Evolutionary conservation across 2,329 filamentous ascomycete genomes (phyloP), one percentile per base, ranked within the genome.

Genomic region (Domatiomyces globalis): DNA sequence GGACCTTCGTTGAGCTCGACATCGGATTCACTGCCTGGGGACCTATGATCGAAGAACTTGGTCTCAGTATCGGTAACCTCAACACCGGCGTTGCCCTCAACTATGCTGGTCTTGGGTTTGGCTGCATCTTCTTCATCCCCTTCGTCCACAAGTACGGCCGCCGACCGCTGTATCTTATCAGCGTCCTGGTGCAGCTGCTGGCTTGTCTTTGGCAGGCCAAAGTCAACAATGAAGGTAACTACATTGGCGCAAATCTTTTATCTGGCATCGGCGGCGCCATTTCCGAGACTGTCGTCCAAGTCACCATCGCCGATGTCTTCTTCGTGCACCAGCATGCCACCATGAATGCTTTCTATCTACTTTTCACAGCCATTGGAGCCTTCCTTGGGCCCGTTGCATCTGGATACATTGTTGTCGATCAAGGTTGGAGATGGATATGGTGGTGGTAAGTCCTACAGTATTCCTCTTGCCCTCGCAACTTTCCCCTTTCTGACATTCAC

Each of bases 271-370:
- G 65, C 2, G 71, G 71, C 4, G 67, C 69, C 10, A 56, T 70
- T 1, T 63, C 61, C 46, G 69, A 73, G 56, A 63, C 62, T 0
- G 60, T 72, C 33, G 66, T 70, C 2, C 68, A 71, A 52, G 66
- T 71, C 54, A 71, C 69, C 1, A 66, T 75, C 53, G 65, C 66
- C 9, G 72, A 75, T 56, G 51, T 75, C n/a, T 74, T 73, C 59
- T 75, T 73, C 51, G 66, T 74, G 2, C 71, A 75, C 52, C 67
- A 75, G 47, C 67, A 70, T n/a, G 73, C 70, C 0, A 64, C 66
- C 2, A 73, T 74, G 70, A 78, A 77, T 56, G 66, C 64, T 1
- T 65, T 73, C 5, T 78, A 75, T 53, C 64, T 76, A 57, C 69
- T 64, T 53, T 65, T 68, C 42, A 60, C 65, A 19, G 67, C 63